These are phyloP conservation scores for Volvox reticuliferus DNA, from an alignment of 139 green algal species.

Conservation along the genomic window DNA sequence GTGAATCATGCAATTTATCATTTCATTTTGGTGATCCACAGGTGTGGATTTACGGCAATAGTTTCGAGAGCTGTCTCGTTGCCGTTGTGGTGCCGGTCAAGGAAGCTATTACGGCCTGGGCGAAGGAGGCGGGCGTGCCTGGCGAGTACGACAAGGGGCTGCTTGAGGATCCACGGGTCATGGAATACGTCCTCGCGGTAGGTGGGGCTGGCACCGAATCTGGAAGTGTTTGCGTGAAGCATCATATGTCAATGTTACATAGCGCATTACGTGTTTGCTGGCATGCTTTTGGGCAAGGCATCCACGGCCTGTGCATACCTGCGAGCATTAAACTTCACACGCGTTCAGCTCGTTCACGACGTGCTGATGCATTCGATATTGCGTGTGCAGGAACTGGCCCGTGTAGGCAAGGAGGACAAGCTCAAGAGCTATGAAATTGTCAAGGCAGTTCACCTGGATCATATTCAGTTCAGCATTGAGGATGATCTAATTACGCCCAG, in stretches of 20 bases:
- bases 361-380: too few relatives aligned
- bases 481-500: conserved; percentile 85
- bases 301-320: too few relatives aligned
- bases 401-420: conserved; percentile 87
- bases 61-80: conserved; percentile 89
- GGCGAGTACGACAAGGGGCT: conserved; percentile 56
- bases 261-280: too few relatives aligned
- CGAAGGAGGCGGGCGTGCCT: conserved; percentile 60
- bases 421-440: conserved; percentile 92
- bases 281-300: too few relatives aligned
- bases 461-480: conserved; percentile 77
- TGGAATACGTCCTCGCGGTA: conserved; percentile 55
- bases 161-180: conserved; percentile 54
- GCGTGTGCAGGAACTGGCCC: conserved; percentile 55
- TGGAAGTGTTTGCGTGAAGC: too few relatives aligned
- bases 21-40: conserved; percentile 43
- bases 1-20: too few relatives aligned
- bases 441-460: conserved; percentile 77
- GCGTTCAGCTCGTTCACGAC: too few relatives aligned
- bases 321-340: too few relatives aligned
- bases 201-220: neutral
- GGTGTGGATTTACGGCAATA: conserved; percentile 96
- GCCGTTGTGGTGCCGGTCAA: conserved; percentile 89
- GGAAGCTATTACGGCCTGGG: conserved; percentile 67
- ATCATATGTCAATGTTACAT: too few relatives aligned